A percentile compares a stretch with the other conserved stretches of the same genome.
phyloP scores from a whole-genome alignment of 768 basidiomycete species.

The Rhodotorula kratochvilovae region DNA sequence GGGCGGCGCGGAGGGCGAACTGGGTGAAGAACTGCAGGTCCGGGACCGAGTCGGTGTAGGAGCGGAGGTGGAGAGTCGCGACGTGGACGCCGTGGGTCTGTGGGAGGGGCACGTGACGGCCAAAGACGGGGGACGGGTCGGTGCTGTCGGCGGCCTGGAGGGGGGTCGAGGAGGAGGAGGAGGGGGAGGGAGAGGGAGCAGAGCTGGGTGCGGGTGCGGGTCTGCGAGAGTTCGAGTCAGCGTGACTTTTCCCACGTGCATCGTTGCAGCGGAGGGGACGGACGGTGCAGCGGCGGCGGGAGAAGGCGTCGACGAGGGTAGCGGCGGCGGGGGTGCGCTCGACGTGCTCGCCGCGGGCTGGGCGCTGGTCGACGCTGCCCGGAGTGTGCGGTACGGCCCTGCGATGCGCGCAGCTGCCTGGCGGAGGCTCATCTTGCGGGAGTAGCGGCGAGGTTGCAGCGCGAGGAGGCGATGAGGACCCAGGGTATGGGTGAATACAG shows the following conservation, averaged over 20 bases:
- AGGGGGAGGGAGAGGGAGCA: background rate
- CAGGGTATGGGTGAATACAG: too few species aligned
- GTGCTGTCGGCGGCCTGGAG: background rate
- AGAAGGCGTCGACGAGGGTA: background rate
- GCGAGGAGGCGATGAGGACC: background rate
- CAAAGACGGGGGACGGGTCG: slow-evolving; percentile 21
- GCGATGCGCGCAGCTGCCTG: background rate
- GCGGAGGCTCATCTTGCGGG: slow-evolving; percentile 9
- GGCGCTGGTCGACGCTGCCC: background rate
- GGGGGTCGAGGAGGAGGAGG: slow-evolving; percentile 7
- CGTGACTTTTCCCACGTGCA: slow-evolving; percentile 1
- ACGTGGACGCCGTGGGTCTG: slow-evolving; percentile 69
- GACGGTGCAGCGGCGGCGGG: background rate
- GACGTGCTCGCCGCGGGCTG: background rate
- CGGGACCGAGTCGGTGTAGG: slow-evolving; percentile 56
- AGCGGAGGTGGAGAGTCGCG: slow-evolving; percentile 75
- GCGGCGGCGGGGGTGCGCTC: background rate
- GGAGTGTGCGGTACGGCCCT: background rate
- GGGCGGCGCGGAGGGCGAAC: slow-evolving; percentile 76
- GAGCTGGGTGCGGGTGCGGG: background rate
- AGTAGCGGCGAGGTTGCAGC: background rate
- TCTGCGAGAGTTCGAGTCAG: background rate
- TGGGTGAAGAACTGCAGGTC: slow-evolving; percentile 74
- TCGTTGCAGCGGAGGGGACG: rapidly evolving
- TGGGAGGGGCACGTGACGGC: slow-evolving; percentile 36